A percentile compares a stretch with the other conserved stretches of the same genome.
phyloP scores from a whole-genome alignment of 2,329 filamentous ascomycete genomes.

The Pleurostoma richardsiae region DNA sequence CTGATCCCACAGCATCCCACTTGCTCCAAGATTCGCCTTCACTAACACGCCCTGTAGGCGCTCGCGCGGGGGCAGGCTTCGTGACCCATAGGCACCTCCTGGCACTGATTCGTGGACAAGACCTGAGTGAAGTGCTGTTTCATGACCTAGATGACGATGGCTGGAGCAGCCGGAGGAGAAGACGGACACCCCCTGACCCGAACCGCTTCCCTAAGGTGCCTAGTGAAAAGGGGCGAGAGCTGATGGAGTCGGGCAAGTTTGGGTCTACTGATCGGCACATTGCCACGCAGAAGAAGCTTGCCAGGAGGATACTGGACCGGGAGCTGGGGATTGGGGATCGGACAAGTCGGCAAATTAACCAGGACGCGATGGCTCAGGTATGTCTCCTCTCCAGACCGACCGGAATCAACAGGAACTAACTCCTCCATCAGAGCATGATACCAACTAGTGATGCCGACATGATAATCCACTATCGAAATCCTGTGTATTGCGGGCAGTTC shows the following conservation, averaged over 20 bases:
- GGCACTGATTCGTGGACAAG: conserved; percentile 30
- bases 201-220: conserved; percentile 77
- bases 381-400: conserved; percentile 7
- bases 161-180: conserved; percentile 31
- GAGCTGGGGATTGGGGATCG: conserved; percentile 70
- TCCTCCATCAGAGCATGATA: conserved; percentile 57
- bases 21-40: too few relatives aligned
- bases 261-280: conserved; percentile 59
- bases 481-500: conserved; percentile 94
- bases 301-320: conserved; percentile 70
- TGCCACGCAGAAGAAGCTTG: conserved; percentile 54
- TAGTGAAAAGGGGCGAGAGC: conserved; percentile 65
- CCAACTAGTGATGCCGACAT: conserved; percentile 75
- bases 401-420: conserved; percentile 8
- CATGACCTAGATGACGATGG: conserved; percentile 22
- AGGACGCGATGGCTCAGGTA: conserved; percentile 64
- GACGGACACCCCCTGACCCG: conserved; percentile 38
- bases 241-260: conserved; percentile 82
- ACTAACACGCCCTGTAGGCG: too few relatives aligned
- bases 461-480: conserved; percentile 79
- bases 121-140: conserved; percentile 29
- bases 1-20: too few relatives aligned
- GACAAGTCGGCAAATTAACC: conserved; percentile 54
- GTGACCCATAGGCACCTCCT: conserved; percentile 26
- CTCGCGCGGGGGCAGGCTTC: background rate